A percentile compares a stretch with the other conserved stretches of the same genome.
phyloP scores from a whole-genome alignment of 352 stramenopile genomes.

The Bremia lactucae region DNA sequence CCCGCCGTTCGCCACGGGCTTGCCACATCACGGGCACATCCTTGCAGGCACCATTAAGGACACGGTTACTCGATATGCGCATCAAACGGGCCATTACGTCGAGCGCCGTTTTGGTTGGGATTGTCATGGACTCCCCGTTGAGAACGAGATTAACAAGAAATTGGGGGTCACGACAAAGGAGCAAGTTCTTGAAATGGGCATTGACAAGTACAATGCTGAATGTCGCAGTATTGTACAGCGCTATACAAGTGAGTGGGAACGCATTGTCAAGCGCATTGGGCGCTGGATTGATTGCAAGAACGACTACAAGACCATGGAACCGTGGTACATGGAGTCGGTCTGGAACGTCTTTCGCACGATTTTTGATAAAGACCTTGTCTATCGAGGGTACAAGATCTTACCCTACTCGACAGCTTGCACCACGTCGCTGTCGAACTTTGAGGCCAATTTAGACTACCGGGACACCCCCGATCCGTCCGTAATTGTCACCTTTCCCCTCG shows the following conservation, averaged over 20 bases:
- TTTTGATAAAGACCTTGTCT: conserved; percentile 97
- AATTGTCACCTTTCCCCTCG: conserved; percentile 93
- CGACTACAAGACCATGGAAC: conserved; percentile 99
- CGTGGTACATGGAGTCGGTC: conserved; percentile 98
- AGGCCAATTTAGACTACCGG: conserved; percentile 99
- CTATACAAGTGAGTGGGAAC: conserved; percentile 99
- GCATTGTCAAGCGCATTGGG: conserved; percentile 94
- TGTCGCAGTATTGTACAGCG: conserved; percentile 95
- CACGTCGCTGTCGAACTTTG: conserved; percentile 99
- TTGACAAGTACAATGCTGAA: conserved; percentile 97
- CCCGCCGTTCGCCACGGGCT: conserved; percentile 96
- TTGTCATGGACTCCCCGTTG: conserved; percentile 97
- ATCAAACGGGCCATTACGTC: conserved; percentile 96
- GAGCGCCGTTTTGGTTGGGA: conserved; percentile 98
- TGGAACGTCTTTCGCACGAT: conserved; percentile 99
- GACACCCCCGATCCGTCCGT: conserved; percentile 96
- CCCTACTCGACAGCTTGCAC: conserved; percentile 96
- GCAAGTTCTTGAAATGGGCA: conserved; percentile 96
- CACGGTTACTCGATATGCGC: conserved; percentile 98
- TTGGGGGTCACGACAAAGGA: conserved; percentile 95
- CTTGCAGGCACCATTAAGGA: conserved; percentile 99
- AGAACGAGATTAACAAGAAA: conserved; percentile 99
- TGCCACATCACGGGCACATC: conserved; percentile 98
- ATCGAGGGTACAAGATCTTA: conserved; percentile 99
- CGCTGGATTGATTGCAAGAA: conserved; percentile 99